Base-by-base conservation (phyloP, 1,284 basidiomycete species). In the Neotropicomus parvogracilis region DNA sequence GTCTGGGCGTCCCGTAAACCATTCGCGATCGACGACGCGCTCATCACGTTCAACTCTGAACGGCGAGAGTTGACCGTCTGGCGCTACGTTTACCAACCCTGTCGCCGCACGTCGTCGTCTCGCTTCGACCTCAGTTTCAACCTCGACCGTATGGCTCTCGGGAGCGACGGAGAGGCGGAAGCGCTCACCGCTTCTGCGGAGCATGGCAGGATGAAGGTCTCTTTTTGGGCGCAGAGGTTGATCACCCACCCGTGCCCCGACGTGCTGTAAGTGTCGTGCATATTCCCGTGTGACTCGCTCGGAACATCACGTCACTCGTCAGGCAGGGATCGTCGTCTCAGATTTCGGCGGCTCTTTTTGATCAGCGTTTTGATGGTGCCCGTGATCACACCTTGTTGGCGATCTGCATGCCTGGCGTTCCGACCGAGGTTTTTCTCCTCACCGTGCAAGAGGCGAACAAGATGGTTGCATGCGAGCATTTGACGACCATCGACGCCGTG, bases 161-260 rank as follows among this genome's bases (percentile, higher is more conserved):
- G 75, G 34, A 71, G 72, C 6, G 58, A 67, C 50, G 57, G 67
- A 37, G 77, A 76, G 14, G 56, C 68, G 19, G 76, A 78, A 29
- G 55, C 61, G 7, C 54, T 63, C 10, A 56, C 74, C 9, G 56
- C 70, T 8, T 67, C 75, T 1, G 67, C 74, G 31, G 77, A 81
- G 52, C 75, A 83, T 56, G 76, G 75, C 2, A 75, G 80, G 46
- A 81, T 88, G 78, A 80, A 80, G 42, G 77, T 83, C 1, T 73
- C 81, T 0, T 81, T 80, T 57, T 89, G 82, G 81, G 77, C 84
- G 60, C 79, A 81, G 62, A 75, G 69, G 42, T 54, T 89, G n/a
- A 68, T 73, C 46, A 72, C 74, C 8, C 72, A 78, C 34, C 70
- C 78, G 26, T 70, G 83, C 8, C 56, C 71, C 0, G 65, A 67